Percentiles rank a stretch among this genome's conserved stretches.
These are phyloP conservation scores for Coniophora puteana DNA, from an alignment of 1,284 basidiomycete genomes.

Conservation along the genomic window DNA sequence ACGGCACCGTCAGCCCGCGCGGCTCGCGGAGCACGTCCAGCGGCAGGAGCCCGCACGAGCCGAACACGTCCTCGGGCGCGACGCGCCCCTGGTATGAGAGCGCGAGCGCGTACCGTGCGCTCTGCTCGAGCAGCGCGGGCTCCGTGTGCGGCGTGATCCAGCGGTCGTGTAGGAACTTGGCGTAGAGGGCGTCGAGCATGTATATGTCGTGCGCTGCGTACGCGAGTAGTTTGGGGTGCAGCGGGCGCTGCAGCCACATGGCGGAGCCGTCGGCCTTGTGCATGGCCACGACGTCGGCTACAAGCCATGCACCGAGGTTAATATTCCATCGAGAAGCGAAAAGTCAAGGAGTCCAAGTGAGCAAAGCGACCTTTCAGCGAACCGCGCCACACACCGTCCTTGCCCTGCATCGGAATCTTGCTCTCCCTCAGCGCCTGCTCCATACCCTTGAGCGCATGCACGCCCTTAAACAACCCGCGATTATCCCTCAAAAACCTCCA, in stretches of 20 bases:
- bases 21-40: conserved; percentile 25
- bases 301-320: not conserved
- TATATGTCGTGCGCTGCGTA: conserved; percentile 41
- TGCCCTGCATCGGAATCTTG: conserved; percentile 17
- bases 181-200: conserved; percentile 34
- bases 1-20: conserved; percentile 18
- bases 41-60: conserved; percentile 21
- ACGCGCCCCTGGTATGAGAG: conserved; percentile 23
- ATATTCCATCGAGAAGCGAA: not conserved
- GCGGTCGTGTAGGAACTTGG: conserved; percentile 25
- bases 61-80: conserved; percentile 19
- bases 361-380: too few species aligned
- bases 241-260: conserved; percentile 34
- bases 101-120: conserved; percentile 25
- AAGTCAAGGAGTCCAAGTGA: not conserved
- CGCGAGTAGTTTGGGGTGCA: conserved; percentile 29
- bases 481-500: conserved; percentile 21
- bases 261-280: conserved; percentile 29
- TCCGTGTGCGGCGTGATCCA: conserved; percentile 26
- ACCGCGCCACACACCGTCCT: conserved; percentile 22
- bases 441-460: conserved; percentile 30
- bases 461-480: conserved; percentile 22
- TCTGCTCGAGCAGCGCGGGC: conserved; percentile 16
- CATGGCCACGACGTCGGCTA: conserved; percentile 35
- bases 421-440: conserved; percentile 20